Base-by-base conservation (phyloP, 352 stramenopile genomes). In the Pythium brachiatum region DNA sequence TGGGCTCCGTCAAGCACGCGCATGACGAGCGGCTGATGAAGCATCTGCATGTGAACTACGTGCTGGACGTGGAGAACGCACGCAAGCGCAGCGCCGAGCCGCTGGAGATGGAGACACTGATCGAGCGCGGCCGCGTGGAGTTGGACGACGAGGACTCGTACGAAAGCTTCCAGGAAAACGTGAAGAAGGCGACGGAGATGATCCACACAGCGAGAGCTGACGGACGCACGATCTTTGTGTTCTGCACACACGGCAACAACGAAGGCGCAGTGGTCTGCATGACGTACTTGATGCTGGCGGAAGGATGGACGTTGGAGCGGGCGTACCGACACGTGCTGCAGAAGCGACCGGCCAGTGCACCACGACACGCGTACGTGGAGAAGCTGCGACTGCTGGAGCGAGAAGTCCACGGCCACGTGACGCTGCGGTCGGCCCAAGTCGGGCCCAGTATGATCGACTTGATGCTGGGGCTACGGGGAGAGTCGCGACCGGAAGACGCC, bases 371-470 rank as follows among this genome's bases (percentile, higher is more conserved):
- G 18, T 90, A 90, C 70, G 69, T 90, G 5, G 75, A 90, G 21
- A 82, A 88, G 79, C 67, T 90, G 26, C 71, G 72, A 1, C 57
- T 72, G 9, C 52, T 90, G 38, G 81, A 90, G 60, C 44, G 78
- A 13, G 81, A 88, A 41, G 74, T 78, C 25, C 77, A 87, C 51
- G 81, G 81, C 0, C 68, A 78, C 9, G 76, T 88, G 66, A 88
- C 81, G 32, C 74, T 90, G 41, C 71, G 81, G 18, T 81, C 73
- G 2, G 73, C 81, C 20, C 75, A 86, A 21, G 79, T 88, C 18
- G 81, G 81, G 0, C 81, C 81, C 15, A 90, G 81, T 51, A 90
- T 90, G 81, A 87, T 88, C 32, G 81, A 90, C 41, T 70, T 90
- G 46, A 90, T 90, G 81, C 69, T 84, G 44, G 75, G 78, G 12